Conservation (phyloP, 73 alveolate genomes). For the Paramecium sexaurelia region DNA sequence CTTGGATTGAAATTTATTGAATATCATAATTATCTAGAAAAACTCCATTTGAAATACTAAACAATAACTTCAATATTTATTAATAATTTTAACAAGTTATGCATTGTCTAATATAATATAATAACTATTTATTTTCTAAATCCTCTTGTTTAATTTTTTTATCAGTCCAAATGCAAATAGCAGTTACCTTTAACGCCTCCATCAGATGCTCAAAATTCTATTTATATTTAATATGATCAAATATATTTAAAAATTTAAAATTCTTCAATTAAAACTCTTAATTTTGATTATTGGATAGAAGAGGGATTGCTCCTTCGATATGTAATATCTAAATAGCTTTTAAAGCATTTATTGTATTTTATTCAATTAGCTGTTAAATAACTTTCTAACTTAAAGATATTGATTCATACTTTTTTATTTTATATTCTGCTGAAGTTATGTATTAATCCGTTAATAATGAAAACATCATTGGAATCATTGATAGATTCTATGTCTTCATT, state of each 20-base stretch:
- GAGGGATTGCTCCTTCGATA: neutral
- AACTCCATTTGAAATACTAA: neutral
- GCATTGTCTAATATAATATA: neutral
- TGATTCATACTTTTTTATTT: neutral
- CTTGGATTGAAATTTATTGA: neutral
- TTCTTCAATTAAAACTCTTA: neutral
- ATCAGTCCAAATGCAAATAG: neutral
- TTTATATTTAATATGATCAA: neutral
- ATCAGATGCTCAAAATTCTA: neutral
- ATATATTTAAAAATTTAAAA: neutral
- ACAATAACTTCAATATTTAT: neutral
- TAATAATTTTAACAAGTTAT: neutral
- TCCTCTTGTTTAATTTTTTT: neutral
- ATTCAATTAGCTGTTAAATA: neutral
- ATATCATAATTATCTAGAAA: neutral
- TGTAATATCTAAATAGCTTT: neutral
- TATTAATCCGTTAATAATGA: neutral
- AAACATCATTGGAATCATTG: neutral
- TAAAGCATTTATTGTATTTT: neutral
- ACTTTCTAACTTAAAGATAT: neutral
- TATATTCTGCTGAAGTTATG: neutral
- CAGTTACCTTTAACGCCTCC: neutral
- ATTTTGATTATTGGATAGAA: neutral
- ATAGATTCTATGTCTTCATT: neutral
- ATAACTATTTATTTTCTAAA: neutral